Evolutionary conservation across 2,329 filamentous ascomycete species (phyloP), one percentile per base, ranked within the genome.

Genomic region (Lachnum nothofagi): DNA sequence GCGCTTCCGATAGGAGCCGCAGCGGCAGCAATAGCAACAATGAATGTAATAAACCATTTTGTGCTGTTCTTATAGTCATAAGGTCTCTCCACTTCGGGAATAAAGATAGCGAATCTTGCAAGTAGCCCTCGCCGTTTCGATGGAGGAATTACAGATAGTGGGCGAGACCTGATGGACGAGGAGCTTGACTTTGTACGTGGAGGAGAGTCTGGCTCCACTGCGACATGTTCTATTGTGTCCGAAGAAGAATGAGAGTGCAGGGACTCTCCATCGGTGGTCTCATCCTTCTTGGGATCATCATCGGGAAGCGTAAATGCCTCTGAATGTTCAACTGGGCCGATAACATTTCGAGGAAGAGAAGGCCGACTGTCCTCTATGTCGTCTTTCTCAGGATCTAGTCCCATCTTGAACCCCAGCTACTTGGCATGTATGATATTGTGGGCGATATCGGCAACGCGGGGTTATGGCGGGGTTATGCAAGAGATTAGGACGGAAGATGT

Each of bases 21-120:
- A 12, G 84, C 82, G 1, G 81, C 89, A 2, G 88, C 88, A 14
- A 91, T 63, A 1, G 89, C 85, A 39, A 95, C 79, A 41, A 91
- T 78, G 29, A 81, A 73, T 0, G 90, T 95, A 56, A 96, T 82
- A 52, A 80, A 77, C 90, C 90, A 95, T 79, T 95, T 95, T 12
- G 80, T 88, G 42, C 71, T 77, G 27, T 79, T 78, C 9, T 76
- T 71, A 63, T 95, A 95, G 43, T 88, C 78, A 51, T 83, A 82
- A 0, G 90, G 86, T 25, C 83, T 75, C 39, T 87, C 81, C 12
- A 95, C 81, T 68, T 96, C 91, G 1, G 89, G 85, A 14, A 95
- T 73, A 25, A 95, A 72, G 25, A 95, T 52, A 1, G 86, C 73
- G 10, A 94, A 72, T 31, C 77, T 77, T 1, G 81, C 83, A 41